Base-by-base conservation (phyloP, 768 basidiomycete genomes). In the Tephrocybe rancida region DNA sequence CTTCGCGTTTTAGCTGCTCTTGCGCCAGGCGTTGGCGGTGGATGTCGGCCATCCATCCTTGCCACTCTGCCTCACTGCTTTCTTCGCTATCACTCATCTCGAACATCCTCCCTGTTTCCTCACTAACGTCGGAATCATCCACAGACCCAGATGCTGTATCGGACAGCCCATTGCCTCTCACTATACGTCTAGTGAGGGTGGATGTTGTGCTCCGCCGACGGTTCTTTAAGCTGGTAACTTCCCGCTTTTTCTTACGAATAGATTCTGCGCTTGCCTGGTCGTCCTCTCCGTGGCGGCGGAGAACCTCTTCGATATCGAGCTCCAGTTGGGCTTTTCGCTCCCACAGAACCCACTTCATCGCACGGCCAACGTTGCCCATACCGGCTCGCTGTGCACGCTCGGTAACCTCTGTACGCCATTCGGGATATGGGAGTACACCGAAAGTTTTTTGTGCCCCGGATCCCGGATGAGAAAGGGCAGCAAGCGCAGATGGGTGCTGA, bases 11-110 rank as follows among this genome's bases (percentile, higher is more conserved):
- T 27, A 44, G 44, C 26, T 65, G 55, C 13, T 60, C 63, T 50
- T 64, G 59, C 13, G 61, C 56, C 38, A 54, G 54, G 14, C 68
- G 62, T 34, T 74, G 71, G 2, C 73, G 60, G 6, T 74, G 69
- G 39, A 87, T 50, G 70, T 86, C 86, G 4, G 78, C 78, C 62
- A 77, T 71, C 87, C 87, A 89, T 1, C 81, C 83, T 3, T 80
- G 73, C 87, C 87, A 89, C 62, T 89, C 87, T 19, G 71, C 69
- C 64, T 87, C 87, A 59, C 75, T 77, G 21, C 74, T 79, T 22
- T 78, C 73, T 4, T 73, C 77, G 26, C 71, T 78, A 39, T 73
- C 73, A 3, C 71, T 73, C 22, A 66, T 54, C 8, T 62, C 67
- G 10, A 62, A 54, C 57, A 58, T 47, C 48, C 44, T 57, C 38